Evolutionary conservation across 2,329 filamentous ascomycete genomes (phyloP).

Genomic region (Colletotrichum sp.): DNA sequence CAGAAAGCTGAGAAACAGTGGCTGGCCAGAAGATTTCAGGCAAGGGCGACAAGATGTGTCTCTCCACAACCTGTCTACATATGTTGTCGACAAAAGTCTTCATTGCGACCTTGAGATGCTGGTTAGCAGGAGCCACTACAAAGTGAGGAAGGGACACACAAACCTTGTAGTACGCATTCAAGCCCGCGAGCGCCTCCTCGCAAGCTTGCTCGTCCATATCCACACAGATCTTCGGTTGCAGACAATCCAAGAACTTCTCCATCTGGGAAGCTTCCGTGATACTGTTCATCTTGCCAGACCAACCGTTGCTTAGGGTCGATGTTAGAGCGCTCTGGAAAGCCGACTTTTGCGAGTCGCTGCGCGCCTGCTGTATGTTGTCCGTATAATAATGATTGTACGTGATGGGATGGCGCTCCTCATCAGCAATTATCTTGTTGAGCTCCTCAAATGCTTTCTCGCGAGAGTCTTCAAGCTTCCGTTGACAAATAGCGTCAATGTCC

Average conservation of each 20-base stretch:
- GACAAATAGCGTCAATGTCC: neutral
- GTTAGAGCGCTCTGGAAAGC: neutral
- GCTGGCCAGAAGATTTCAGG: neutral
- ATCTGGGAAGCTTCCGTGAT: accelerated
- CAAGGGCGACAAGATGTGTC: constrained; percentile 22
- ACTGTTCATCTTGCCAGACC: accelerated
- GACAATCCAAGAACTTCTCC: neutral
- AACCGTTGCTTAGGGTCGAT: neutral
- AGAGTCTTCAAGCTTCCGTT: neutral
- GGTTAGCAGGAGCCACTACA: accelerated
- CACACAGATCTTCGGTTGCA: neutral
- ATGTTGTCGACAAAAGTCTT: constrained; percentile 30
- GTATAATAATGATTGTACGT: constrained; percentile 58
- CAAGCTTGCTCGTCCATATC: constrained; percentile 25
- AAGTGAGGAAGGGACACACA: accelerated
- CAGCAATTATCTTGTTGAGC: neutral
- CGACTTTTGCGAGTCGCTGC: neutral
- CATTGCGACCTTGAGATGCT: neutral
- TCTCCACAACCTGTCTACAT: constrained; percentile 25
- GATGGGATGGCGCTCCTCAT: constrained; percentile 46
- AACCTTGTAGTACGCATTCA: constrained; percentile 29
- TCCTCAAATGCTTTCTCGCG: neutral
- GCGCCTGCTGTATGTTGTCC: constrained; percentile 37
- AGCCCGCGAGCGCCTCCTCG: constrained; percentile 19
- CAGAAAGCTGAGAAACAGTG: neutral